phyloP scores from a whole-genome alignment of 2,329 filamentous ascomycete genomes.

The Phialemoniopsis sp. region DNA sequence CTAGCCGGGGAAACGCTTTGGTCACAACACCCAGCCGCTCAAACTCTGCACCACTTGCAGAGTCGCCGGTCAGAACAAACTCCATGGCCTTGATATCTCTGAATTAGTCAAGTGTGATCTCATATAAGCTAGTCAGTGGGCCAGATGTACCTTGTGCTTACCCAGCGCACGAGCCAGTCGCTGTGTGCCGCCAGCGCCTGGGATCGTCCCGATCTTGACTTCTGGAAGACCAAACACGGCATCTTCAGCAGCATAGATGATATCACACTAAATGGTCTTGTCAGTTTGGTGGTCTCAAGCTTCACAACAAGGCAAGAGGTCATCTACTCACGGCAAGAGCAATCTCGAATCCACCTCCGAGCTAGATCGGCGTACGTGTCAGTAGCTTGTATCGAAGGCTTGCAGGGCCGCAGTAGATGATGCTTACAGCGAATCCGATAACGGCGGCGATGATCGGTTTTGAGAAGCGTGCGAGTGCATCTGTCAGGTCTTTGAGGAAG shows the following conservation, averaged over 20 bases:
- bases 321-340: conserved; percentile 33
- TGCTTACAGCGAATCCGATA: conserved; percentile 43
- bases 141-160: conserved; percentile 21
- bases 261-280: conserved; percentile 24
- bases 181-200: conserved; percentile 22
- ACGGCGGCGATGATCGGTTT: conserved; percentile 47
- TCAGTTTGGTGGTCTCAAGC: neutral
- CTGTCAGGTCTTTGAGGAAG: conserved; percentile 33
- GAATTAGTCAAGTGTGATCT: conserved; percentile 4
- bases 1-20: conserved; percentile 23
- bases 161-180: conserved; percentile 26
- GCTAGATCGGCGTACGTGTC: conserved; percentile 17
- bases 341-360: conserved; percentile 47
- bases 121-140: conserved; percentile 14
- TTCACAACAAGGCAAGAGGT: neutral
- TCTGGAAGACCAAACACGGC: conserved; percentile 24
- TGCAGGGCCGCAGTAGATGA: neutral
- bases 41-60: conserved; percentile 28
- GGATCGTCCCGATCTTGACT: conserved; percentile 22
- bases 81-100: conserved; percentile 33
- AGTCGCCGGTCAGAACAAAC: conserved; percentile 34
- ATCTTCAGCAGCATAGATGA: conserved; percentile 21
- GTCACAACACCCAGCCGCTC: conserved; percentile 34
- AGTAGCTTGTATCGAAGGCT: neutral
- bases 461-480: conserved; percentile 26